Evolutionary conservation across 2,329 filamentous ascomycete genomes (phyloP).

Genomic region (Tolypocladium tropicale): DNA sequence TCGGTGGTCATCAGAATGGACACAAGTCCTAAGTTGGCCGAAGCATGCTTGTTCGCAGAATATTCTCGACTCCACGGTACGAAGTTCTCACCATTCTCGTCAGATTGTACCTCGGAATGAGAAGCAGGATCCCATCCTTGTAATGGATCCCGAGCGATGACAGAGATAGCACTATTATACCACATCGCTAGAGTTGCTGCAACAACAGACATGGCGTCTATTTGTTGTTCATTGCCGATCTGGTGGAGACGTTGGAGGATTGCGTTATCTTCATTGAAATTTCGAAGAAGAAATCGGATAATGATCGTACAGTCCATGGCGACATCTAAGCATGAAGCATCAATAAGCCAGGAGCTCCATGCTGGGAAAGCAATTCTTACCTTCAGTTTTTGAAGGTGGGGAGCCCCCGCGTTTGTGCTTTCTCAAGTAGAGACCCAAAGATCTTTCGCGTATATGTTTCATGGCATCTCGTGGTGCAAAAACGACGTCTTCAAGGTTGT

Average conservation of each 20-base stretch:
- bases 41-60: constrained; percentile 4
- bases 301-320: constrained; percentile 3
- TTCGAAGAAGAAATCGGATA: constrained; percentile 4
- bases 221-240: background rate
- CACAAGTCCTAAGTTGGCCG: constrained; percentile 14
- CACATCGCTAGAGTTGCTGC: constrained; percentile 9
- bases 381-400: background rate
- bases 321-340: constrained; percentile 2
- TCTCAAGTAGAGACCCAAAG: constrained; percentile 5
- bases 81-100: background rate
- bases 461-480: constrained; percentile 5
- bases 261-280: constrained; percentile 2
- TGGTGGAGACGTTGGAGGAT: constrained; percentile 7
- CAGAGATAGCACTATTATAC: constrained; percentile 8
- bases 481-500: constrained; percentile 8
- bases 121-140: constrained; percentile 6
- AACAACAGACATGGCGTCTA: constrained; percentile 4
- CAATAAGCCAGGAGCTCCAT: background rate
- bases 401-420: constrained; percentile 2
- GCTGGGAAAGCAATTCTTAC: background rate
- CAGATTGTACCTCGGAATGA: background rate
- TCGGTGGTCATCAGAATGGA: constrained; percentile 13
- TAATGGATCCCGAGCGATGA: constrained; percentile 6
- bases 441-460: constrained; percentile 1
- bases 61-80: constrained; percentile 3